A percentile compares a stretch with the other conserved stretches of the same genome.
Evolutionary conservation across 495 filamentous ascomycete genomes (phyloP).

Genomic region (Jackrogersella multiformis): DNA sequence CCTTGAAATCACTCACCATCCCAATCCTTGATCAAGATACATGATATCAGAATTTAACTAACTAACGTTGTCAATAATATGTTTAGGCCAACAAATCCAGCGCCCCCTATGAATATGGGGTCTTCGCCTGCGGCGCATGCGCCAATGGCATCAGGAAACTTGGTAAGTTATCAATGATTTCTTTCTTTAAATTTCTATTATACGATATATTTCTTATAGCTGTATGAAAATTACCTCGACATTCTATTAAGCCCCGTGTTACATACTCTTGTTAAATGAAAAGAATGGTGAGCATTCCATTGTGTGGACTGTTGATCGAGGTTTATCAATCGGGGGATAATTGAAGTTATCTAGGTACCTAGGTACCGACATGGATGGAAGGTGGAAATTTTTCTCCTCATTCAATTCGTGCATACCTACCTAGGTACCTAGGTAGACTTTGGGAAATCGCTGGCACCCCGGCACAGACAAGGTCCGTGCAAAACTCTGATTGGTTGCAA

Average conservation of each 20-base stretch:
- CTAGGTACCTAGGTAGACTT: too few relatives aligned
- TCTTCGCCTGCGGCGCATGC: slow-evolving; percentile 47
- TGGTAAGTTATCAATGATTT: slow-evolving; percentile 38
- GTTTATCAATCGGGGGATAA: too few relatives aligned
- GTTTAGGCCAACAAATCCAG: slow-evolving; percentile 29
- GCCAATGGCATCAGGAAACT: slow-evolving; percentile 43
- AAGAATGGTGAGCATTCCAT: slow-evolving; percentile 8
- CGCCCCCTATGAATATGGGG: slow-evolving; percentile 22
- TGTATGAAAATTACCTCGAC: not conserved
- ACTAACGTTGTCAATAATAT: not conserved
- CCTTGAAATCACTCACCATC: slow-evolving; percentile 4
- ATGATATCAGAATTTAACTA: slow-evolving; percentile 2
- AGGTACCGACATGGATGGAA: slow-evolving; percentile 2
- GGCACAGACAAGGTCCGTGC: slow-evolving; percentile 27
- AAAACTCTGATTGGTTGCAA: slow-evolving; percentile 25
- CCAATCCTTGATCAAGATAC: not conserved
- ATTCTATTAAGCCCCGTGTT: not conserved
- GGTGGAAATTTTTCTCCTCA: slow-evolving; percentile 17
- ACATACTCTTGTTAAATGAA: slow-evolving; percentile 1
- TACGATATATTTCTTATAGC: not conserved
- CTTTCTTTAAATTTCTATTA: slow-evolving; percentile 4
- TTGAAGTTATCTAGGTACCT: slow-evolving; percentile 7
- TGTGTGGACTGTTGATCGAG: too few relatives aligned
- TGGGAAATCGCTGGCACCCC: slow-evolving; percentile 18
- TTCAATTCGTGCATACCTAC: slow-evolving; percentile 29